A percentile compares a stretch with the other conserved stretches of the same genome.
Evolutionary conservation across 495 filamentous ascomycete species (phyloP).

Genomic region (Aspergillus incahuasiensis): DNA sequence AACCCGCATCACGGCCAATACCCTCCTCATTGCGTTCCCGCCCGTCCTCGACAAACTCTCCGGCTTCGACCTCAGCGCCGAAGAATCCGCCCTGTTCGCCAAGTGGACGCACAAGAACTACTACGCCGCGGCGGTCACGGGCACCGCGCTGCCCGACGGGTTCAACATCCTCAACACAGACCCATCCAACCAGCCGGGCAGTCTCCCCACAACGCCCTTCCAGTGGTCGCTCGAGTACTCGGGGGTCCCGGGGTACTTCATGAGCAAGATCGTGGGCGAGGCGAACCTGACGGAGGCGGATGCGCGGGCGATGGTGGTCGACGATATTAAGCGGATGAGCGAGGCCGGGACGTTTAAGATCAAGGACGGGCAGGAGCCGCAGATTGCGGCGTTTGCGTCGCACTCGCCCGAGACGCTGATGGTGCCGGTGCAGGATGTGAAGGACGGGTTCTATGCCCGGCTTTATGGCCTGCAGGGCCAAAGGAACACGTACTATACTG

Average conservation of each 20-base stretch:
- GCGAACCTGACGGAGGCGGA: constrained; percentile 20
- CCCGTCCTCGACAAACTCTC: constrained; percentile 19
- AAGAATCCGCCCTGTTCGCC: constrained; percentile 26
- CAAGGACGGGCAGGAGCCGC: constrained; percentile 5
- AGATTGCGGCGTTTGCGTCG: constrained; percentile 30
- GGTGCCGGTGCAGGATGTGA: constrained; percentile 27
- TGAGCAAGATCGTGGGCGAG: constrained; percentile 37
- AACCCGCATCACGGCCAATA: constrained; percentile 30
- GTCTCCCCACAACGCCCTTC: constrained; percentile 31
- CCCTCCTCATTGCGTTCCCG: constrained; percentile 35
- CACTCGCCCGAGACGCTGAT: constrained; percentile 40
- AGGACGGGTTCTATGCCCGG: constrained; percentile 31
- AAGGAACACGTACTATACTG: constrained; percentile 39
- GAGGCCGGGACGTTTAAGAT: constrained; percentile 23
- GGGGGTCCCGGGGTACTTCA: constrained; percentile 30
- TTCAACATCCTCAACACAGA: constrained; percentile 26
- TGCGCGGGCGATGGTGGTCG: constrained; percentile 25
- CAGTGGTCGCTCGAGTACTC: constrained; percentile 28
- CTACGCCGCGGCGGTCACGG: constrained; percentile 33
- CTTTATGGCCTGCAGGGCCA: constrained; percentile 37
- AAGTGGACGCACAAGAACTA: constrained; percentile 31
- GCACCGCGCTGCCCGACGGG: constrained; percentile 18
- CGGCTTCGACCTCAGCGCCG: constrained; percentile 27
- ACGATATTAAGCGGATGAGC: constrained; percentile 27
- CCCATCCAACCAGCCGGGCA: constrained; percentile 26